Conservation (phyloP, 2,329 filamentous ascomycete genomes). For the Alternaria infectoria region DNA sequence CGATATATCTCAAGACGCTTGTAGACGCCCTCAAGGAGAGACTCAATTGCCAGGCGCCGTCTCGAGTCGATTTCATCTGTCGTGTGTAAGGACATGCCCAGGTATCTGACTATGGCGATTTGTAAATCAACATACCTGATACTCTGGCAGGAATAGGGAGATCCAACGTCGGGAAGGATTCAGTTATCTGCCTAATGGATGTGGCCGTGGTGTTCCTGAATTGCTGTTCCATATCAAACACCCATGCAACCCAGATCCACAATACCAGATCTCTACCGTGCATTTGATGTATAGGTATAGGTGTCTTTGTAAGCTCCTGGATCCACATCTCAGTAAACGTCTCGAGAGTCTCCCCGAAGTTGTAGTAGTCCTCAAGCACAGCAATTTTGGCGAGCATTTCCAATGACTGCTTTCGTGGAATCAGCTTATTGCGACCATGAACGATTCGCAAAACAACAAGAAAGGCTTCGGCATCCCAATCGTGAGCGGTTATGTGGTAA, state of each 20-base stretch:
- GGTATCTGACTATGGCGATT: background rate
- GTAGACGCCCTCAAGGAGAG: background rate
- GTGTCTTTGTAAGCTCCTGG: background rate
- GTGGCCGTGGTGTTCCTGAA: background rate
- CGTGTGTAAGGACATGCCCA: background rate
- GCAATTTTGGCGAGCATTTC: conserved; percentile 2
- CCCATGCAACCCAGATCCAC: background rate
- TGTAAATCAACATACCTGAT: background rate
- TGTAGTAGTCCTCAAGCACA: background rate
- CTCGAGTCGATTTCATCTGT: background rate
- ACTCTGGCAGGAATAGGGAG: background rate
- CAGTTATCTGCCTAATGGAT: background rate
- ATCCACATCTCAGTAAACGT: background rate
- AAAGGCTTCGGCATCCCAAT: conserved; percentile 1
- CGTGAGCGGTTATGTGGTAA: background rate
- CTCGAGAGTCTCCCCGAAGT: background rate
- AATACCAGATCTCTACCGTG: background rate
- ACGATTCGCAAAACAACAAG: background rate
- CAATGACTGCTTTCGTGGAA: background rate
- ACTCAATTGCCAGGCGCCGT: background rate
- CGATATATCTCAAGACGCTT: background rate
- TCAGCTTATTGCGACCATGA: background rate
- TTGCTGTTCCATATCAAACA: background rate
- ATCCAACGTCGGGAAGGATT: background rate
- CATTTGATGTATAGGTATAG: background rate